phyloP scores from a whole-genome alignment of 371 early-diverging fungal genomes.

The Mucor plumbeus region DNA sequence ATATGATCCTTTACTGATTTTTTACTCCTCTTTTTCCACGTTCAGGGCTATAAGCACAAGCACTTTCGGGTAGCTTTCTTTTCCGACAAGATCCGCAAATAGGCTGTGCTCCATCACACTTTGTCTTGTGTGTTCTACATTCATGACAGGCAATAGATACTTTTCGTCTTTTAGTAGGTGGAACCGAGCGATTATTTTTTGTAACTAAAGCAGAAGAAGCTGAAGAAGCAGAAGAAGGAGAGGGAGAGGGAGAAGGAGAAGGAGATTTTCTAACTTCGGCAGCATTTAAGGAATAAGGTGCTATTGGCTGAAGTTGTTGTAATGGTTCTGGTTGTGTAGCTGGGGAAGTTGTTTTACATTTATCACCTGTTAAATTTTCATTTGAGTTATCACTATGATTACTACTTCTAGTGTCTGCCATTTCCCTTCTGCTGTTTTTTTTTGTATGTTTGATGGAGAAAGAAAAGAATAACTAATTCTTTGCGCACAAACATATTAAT shows the following conservation, averaged over 20 bases:
- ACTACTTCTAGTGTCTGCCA: background rate
- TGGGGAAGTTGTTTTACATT: background rate
- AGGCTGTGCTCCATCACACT: constrained; percentile 33
- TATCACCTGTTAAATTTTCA: background rate
- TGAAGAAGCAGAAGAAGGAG: too few relatives aligned
- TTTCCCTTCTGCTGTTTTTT: background rate
- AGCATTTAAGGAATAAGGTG: background rate
- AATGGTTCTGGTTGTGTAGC: background rate
- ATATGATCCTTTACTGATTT: constrained; percentile 23
- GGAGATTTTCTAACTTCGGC: background rate
- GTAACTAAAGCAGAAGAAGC: background rate
- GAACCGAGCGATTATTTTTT: background rate
- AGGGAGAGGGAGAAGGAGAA: too few relatives aligned
- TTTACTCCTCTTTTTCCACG: constrained; percentile 33
- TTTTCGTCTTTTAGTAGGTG: constrained; percentile 31
- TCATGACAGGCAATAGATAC: constrained; percentile 34
- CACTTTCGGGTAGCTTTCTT: constrained; percentile 25
- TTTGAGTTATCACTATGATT: too few relatives aligned
- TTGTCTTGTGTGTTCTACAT: constrained; percentile 33
- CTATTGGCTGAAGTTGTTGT: constrained; percentile 3
- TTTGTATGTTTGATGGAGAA: background rate
- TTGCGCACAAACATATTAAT: background rate
- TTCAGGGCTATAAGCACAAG: constrained; percentile 32
- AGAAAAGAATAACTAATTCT: background rate
- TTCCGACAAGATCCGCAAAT: constrained; percentile 34